A percentile compares a stretch with the other conserved stretches of the same genome.
Evolutionary conservation across 306 rosid genomes (phyloP).

Genomic region (Neltuma alba): DNA sequence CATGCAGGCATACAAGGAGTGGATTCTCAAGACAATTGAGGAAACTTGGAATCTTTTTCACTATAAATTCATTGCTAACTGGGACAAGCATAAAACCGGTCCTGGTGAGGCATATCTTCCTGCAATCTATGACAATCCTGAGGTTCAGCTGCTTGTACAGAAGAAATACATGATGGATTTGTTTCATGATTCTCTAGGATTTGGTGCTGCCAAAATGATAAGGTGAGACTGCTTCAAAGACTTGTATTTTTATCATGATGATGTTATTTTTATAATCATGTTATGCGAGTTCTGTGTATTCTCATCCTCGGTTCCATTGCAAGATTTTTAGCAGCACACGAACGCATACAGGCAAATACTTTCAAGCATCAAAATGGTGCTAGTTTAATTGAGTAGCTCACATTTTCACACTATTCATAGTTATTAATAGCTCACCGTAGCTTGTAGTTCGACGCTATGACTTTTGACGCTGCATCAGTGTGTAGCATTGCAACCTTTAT

Average conservation of each 20-base stretch:
- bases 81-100: conserved; percentile 81
- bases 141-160: conserved; percentile 67
- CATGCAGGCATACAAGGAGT: conserved; percentile 77
- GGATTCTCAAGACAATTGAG: conserved; percentile 80
- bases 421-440: background rate
- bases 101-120: conserved; percentile 91
- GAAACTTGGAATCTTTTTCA: conserved; percentile 84
- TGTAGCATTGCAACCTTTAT: background rate
- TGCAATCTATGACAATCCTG: conserved; percentile 69
- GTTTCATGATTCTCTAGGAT: conserved; percentile 84
- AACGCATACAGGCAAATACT: background rate
- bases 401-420: background rate
- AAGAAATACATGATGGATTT: conserved; percentile 62
- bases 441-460: background rate
- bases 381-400: background rate
- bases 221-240: conserved; percentile 49
- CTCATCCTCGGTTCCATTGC: background rate
- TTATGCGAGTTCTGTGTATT: background rate
- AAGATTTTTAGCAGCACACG: background rate
- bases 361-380: background rate
- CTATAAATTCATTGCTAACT: conserved; percentile 63
- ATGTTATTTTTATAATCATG: background rate
- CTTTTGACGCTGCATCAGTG: background rate
- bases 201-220: conserved; percentile 96
- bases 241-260: background rate